Evolutionary conservation across 495 filamentous ascomycete species (phyloP), one percentile per base, ranked within the genome.

Genomic region (Pyrenula massariospora): DNA sequence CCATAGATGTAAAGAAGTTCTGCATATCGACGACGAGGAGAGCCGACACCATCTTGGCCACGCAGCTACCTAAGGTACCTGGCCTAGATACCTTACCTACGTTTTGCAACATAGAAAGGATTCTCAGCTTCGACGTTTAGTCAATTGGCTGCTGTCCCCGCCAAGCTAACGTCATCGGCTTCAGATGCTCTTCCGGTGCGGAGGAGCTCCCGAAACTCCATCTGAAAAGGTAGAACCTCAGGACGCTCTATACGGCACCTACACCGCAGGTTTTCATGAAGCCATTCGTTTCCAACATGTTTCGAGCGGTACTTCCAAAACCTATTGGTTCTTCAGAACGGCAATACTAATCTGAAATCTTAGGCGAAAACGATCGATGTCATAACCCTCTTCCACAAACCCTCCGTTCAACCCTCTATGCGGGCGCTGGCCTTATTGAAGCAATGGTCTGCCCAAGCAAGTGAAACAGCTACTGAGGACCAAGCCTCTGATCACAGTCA

Each of bases 311-410:
- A 15, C 5, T 42, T 15, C n/a, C n/a, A n/a, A n/a, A n/a, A n/a
- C n/a, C n/a, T n/a, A n/a, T n/a, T n/a, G n/a, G n/a, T n/a, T n/a
- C n/a, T n/a, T n/a, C n/a, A n/a, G n/a, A n/a, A n/a, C n/a, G n/a
- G 24, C 47, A 47, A 58, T 12, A 12, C 2, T 56, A 60, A 59
- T 51, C 59, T 57, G 49, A 47, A 48, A 55, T 24, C 20, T 11
- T 60, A 91, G 87, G 78, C 79, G 70, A 91, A 91, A 81, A 77
- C 86, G 59, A 79, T 89, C 71, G 89, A 97, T 76, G 83, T 95
- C 59, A 84, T 98, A 63, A 96, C 91, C 57, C 85, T 98, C 75
- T 98, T 97, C 80, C 92, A 96, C 80, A 83, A 84, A 61, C 80
- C 92, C 22, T 72, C 71, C 48, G 71, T 77, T 19, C 73, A 82